A percentile compares a stretch with the other conserved stretches of the same genome.
Conservation (phyloP, 805 yeast species). For the Vanderwaltozyma tropicalis region DNA sequence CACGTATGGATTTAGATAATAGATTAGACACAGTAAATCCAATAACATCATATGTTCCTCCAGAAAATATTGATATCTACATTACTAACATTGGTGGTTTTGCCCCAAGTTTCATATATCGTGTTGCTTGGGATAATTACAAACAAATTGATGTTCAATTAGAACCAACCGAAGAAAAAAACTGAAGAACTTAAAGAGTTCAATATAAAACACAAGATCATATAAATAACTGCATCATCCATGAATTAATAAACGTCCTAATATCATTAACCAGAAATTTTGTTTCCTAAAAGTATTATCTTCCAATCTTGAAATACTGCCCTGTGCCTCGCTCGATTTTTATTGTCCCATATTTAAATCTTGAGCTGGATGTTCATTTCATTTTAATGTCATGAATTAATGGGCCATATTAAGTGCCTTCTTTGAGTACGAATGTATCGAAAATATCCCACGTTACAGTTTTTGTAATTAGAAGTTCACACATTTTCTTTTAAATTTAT, state of each 20-base stretch:
- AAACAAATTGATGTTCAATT: slow-evolving; percentile 70
- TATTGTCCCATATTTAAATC: slow-evolving; percentile 28
- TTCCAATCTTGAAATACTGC: slow-evolving; percentile 21
- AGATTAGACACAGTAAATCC: slow-evolving; percentile 56
- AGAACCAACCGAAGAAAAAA: slow-evolving; percentile 24
- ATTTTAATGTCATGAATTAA: slow-evolving; percentile 16
- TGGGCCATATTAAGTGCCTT: slow-evolving; percentile 42
- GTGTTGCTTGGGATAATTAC: slow-evolving; percentile 91
- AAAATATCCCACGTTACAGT: slow-evolving; percentile 9
- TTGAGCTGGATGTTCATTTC: slow-evolving; percentile 50
- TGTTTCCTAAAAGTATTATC: background rate
- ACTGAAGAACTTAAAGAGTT: background rate
- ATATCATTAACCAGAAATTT: background rate
- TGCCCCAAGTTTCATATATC: slow-evolving; percentile 90
- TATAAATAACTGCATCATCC: slow-evolving; percentile 2
- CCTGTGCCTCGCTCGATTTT: slow-evolving; percentile 59
- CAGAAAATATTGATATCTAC: slow-evolving; percentile 88
- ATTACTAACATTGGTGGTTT: slow-evolving; percentile 95
- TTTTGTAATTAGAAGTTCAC: slow-evolving; percentile 26
- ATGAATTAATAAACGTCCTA: slow-evolving; percentile 1
- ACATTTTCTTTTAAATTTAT: slow-evolving; percentile 5
- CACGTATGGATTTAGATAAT: slow-evolving; percentile 55
- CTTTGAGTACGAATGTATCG: slow-evolving; percentile 52
- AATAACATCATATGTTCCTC: slow-evolving; percentile 79
- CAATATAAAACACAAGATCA: background rate